These are phyloP conservation scores for Plasmodium fragile DNA, from an alignment of 169 alveolate species.

Conservation along the genomic window DNA sequence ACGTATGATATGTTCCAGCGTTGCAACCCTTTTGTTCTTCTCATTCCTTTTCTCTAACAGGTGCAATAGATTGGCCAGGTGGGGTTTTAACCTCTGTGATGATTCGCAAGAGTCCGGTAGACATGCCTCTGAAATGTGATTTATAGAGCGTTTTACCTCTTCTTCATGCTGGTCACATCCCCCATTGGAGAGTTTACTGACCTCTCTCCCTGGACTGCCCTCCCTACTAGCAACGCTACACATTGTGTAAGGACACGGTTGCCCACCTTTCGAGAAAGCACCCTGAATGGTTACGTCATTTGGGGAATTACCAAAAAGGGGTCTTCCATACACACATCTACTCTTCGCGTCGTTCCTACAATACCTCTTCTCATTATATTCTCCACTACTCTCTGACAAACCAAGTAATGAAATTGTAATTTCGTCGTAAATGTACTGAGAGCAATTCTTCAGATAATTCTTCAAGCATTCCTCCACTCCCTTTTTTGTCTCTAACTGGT, in stretches of 20 bases:
- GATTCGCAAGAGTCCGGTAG: not conserved
- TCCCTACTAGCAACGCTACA: not conserved
- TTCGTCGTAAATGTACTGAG: constrained; percentile 26
- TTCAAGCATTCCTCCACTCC: constrained; percentile 19
- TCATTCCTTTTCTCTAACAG: not conserved
- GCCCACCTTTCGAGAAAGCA: not conserved
- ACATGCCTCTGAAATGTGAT: not conserved
- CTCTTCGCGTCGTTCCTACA: not conserved
- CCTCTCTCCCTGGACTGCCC: not conserved
- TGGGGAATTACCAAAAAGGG: not conserved
- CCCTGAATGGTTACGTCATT: not conserved
- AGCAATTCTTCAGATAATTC: constrained; percentile 17
- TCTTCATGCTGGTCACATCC: not conserved
- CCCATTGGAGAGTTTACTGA: not conserved
- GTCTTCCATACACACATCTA: not conserved
- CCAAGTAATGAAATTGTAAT: constrained; percentile 18
- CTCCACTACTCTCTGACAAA: not conserved
- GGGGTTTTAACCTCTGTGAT: not conserved
- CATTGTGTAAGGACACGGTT: not conserved
- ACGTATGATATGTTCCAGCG: constrained; percentile 12
- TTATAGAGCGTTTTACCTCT: not conserved
- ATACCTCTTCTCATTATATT: not conserved
- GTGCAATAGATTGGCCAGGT: not conserved
- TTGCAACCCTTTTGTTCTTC: not conserved
- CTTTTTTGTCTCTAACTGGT: constrained; percentile 1